Evolutionary conservation across 148 eudicot genomes (phyloP).

Genomic region (Vaccinium macrocarpon): DNA sequence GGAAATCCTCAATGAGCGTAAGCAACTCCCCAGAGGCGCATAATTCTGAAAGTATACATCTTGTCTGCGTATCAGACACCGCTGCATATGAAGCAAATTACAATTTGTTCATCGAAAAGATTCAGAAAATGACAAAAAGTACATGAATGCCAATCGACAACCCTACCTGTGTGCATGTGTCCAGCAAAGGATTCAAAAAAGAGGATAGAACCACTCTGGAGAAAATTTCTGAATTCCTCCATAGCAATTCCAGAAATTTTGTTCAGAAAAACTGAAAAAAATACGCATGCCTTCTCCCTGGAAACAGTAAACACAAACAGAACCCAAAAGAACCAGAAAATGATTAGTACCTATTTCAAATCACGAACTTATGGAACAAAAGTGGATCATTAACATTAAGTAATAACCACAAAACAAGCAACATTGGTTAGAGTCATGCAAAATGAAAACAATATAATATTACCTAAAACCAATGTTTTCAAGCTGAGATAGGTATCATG

Average conservation of each 20-base stretch:
- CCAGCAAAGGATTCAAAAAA: slow-evolving; percentile 40
- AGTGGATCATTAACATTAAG: not conserved
- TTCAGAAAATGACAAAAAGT: slow-evolving; percentile 2
- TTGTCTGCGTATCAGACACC: slow-evolving; percentile 36
- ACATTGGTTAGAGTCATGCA: not conserved
- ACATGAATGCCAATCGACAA: not conserved
- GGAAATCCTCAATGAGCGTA: slow-evolving; percentile 60
- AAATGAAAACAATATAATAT: not conserved
- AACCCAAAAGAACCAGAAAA: slow-evolving; percentile 17
- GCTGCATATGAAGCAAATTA: slow-evolving; percentile 38
- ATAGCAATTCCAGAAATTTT: slow-evolving; percentile 37
- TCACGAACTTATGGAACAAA: slow-evolving; percentile 1
- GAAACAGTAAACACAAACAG: slow-evolving; percentile 4
- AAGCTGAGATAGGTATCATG: no score
- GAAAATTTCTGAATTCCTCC: slow-evolving; percentile 20
- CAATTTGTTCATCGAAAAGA: not conserved
- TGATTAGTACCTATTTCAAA: slow-evolving; percentile 3
- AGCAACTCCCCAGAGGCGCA: slow-evolving; percentile 48
- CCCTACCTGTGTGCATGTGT: slow-evolving; percentile 52
- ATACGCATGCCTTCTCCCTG: slow-evolving; percentile 71
- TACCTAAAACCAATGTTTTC: no score
- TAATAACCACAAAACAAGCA: not conserved
- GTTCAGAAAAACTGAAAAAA: slow-evolving; percentile 57
- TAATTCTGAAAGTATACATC: slow-evolving; percentile 41
- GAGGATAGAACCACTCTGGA: slow-evolving; percentile 13